These are phyloP conservation scores for Polyporus arcularius DNA, from an alignment of 768 basidiomycete genomes.

Conservation along the genomic window DNA sequence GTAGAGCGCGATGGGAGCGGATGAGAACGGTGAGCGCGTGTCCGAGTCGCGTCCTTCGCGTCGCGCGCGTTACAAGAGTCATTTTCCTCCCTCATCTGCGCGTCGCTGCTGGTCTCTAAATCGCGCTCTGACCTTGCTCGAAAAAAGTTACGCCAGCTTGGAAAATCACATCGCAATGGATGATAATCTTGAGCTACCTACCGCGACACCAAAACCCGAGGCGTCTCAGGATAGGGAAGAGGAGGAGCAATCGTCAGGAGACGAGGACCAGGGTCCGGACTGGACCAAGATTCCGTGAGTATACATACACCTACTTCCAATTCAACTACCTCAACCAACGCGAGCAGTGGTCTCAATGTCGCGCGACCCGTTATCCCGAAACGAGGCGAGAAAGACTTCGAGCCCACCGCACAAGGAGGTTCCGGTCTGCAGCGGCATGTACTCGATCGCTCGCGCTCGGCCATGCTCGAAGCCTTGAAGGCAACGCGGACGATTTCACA, in stretches of 20 bases:
- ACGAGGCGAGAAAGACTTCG: slow-evolving; percentile 97
- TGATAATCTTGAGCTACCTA: slow-evolving; percentile 54
- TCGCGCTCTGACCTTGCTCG: neutral
- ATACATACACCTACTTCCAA: neutral
- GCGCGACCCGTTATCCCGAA: slow-evolving; percentile 83
- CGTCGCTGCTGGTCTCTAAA: neutral
- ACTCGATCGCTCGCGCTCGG: slow-evolving; percentile 75
- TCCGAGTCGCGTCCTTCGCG: neutral
- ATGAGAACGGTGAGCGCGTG: neutral
- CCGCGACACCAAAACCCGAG: slow-evolving; percentile 32
- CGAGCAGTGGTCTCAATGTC: slow-evolving; percentile 14
- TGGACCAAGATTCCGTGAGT: slow-evolving; percentile 78
- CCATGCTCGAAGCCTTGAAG: slow-evolving; percentile 84
- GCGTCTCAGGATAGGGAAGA: slow-evolving; percentile 40
- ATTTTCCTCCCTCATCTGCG: neutral
- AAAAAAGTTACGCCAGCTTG: neutral
- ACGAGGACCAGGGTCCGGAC: slow-evolving; percentile 77
- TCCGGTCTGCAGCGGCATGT: slow-evolving; percentile 80
- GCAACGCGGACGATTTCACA: slow-evolving; percentile 75
- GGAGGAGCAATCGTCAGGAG: slow-evolving; percentile 58
- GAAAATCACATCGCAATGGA: slow-evolving; percentile 46
- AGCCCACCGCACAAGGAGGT: slow-evolving; percentile 67
- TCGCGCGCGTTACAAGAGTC: slow-evolving; percentile 9
- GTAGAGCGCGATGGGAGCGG: neutral
- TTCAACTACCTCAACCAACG: neutral